Percentiles rank a stretch among this genome's conserved stretches.
Evolutionary conservation across 2,329 filamentous ascomycete genomes (phyloP).

Genomic region (Neofusicoccum parvum): DNA sequence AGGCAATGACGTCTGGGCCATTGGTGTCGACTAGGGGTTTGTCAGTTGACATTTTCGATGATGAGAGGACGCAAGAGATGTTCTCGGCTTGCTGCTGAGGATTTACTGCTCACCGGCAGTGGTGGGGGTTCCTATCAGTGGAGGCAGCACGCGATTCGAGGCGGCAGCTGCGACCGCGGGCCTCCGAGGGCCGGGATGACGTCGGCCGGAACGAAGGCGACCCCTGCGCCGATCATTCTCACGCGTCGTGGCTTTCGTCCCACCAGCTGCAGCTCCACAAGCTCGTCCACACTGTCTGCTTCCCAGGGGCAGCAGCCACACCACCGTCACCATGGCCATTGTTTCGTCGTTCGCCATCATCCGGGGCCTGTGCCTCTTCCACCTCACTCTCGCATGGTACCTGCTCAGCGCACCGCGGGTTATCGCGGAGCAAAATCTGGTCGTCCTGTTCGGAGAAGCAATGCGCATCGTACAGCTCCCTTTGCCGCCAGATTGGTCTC

Average conservation of each 20-base stretch:
- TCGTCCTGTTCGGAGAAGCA: conserved; percentile 79
- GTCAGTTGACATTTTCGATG: not conserved
- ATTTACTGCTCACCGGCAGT: not conserved
- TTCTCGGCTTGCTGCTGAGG: not conserved
- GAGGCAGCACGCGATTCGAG: not conserved
- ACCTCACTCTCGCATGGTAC: conserved; percentile 81
- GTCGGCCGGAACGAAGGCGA: not conserved
- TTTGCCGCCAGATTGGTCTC: not conserved
- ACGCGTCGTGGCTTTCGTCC: not conserved
- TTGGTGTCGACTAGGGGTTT: not conserved
- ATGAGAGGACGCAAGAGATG: not conserved
- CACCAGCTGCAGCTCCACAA: not conserved
- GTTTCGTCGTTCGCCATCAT: conserved; percentile 81
- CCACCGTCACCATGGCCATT: conserved; percentile 66
- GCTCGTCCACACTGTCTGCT: not conserved
- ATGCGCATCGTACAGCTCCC: conserved; percentile 70
- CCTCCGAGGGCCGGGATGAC: conserved; percentile 1
- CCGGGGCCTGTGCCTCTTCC: conserved; percentile 78
- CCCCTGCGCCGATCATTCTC: not conserved
- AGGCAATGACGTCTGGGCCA: not conserved
- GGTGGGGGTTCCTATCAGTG: not conserved
- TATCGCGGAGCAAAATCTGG: conserved; percentile 77
- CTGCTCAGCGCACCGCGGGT: conserved; percentile 73
- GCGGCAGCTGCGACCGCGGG: no score
- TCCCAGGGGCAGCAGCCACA: not conserved